Evolutionary conservation across 129 eudicot species (phyloP), one percentile per base, ranked within the genome.

Genomic region (Lonicera japonica): DNA sequence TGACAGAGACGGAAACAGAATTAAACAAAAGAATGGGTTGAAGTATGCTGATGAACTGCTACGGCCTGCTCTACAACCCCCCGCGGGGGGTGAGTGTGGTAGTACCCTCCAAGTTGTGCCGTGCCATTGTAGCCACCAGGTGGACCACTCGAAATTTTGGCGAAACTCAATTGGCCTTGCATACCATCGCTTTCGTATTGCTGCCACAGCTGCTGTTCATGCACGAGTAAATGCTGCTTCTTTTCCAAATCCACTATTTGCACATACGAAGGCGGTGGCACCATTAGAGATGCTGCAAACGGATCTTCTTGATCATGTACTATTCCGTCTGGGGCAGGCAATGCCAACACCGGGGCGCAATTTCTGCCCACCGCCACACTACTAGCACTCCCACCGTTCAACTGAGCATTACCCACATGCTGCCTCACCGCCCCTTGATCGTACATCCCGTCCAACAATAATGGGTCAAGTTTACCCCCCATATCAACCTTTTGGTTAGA

Each of bases 201-300:
- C 64, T 86, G 95, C 95, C 95, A 82, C 1, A 69, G 65, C 22
- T 57, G 80, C 58, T 75, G 88, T 54, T 79, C 90, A 36, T 82
- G 89, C 58, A 46, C 73, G 56, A 86, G 79, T 63, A 83, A 77
- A 50, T 80, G 81, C 69, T 72, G 84, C 63, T 86, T 80, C 85
- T 72, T 86, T 69, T 86, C 95, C 87, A 83, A 59, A 60, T 86
- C 95, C 10, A 90, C 95, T 36, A 86, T 82, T 56, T 86, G 90
- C 36, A 86, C 95, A 60, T 86, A 86, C 3, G 90, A 66, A 17
- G 95, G 95, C 0, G 95, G 90, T 45, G 90, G 85, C 64, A 86
- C 85, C 48, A 45, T 52, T 13, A 86, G 71, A 19, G 95, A 86
- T 1, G 95, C 95, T 14, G 85, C 90, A 61, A 86, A 86, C 23